Evolutionary conservation across 2,329 filamentous ascomycete species (phyloP), one percentile per base, ranked within the genome.

Genomic region (Chalaropsis ovoidea): DNA sequence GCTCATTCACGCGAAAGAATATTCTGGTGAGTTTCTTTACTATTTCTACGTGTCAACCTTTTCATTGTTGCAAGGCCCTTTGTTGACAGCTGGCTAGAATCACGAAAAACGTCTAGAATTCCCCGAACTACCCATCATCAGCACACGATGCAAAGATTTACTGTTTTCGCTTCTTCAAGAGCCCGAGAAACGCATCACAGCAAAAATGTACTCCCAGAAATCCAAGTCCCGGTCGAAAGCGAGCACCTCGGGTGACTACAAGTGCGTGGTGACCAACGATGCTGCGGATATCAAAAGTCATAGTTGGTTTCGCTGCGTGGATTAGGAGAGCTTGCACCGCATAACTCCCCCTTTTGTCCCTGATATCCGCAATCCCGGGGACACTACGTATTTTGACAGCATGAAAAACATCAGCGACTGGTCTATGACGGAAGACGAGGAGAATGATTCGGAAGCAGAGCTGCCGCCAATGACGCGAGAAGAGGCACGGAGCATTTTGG

Each of bases 321-420:
- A 84, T 0, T 97, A 90, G 94, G 83, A 88, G 15, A 82, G 82
- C 0, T 75, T 96, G 17, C 88, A 94, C 71, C 76, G 81, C 42
- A 81, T 84, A 65, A 78, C 78, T 8, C 92, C 93, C 0, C 92
- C 92, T 0, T 93, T 95, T 71, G 78, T 95, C 0, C 93, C 93
- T 0, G 81, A 84, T 10, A 85, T 96, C 27, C 79, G 79, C 47
- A 78, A 79, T 39, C 77, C 80, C 69, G 86, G 88, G 63, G 88
- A 92, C 72, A 94, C 91, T 0, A 89, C 88, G 71, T 97, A 96
- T 73, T 97, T 97, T 72, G 89, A 96, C 67, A 87, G 91, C 62
- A 89, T 90, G 69, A 85, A 89, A 49, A 80, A 86, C 35, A 84
- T 93, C 63, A 84, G 82, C 42, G 85, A 88, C 70, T 79, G 80